A percentile compares a stretch with the other conserved stretches of the same genome.
phyloP scores from a whole-genome alignment of 805 yeast species.

The Starmerella roubikii region DNA sequence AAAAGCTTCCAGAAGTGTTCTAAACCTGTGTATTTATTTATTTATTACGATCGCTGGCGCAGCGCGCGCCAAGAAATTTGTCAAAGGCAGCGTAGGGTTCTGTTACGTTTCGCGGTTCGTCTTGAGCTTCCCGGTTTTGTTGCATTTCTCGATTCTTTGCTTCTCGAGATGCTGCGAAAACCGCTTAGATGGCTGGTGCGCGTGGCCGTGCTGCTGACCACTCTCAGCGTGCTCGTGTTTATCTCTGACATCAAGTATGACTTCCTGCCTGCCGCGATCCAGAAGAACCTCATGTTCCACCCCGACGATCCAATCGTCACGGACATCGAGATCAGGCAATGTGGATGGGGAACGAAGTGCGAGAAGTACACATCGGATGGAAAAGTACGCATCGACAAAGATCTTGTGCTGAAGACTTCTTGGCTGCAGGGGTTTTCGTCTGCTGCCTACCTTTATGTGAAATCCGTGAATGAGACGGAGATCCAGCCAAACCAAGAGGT shows the following conservation, averaged over 20 bases:
- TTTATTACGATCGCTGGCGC: no score
- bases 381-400: conserved; percentile 30
- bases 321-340: conserved; percentile 31
- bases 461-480: conserved; percentile 19
- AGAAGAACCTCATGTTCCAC: conserved; percentile 29
- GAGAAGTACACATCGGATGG: conserved; percentile 1
- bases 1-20: conserved; percentile 79
- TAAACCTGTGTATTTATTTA: conserved; percentile 12
- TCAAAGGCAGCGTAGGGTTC: no score
- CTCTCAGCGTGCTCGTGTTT: conserved; percentile 22
- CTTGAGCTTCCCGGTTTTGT: no score
- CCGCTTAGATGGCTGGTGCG: conserved; percentile 10
- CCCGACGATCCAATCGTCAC: conserved; percentile 32
- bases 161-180: conserved; percentile 1
- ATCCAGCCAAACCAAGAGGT: conserved; percentile 28
- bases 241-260: conserved; percentile 31
- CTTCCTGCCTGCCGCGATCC: conserved; percentile 27
- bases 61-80: no score
- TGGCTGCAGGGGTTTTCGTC: conserved; percentile 25
- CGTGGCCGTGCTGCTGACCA: conserved; percentile 8
- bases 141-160: no score
- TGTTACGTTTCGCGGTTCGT: no score
- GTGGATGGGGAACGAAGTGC: conserved; percentile 21
- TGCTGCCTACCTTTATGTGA: conserved; percentile 30
- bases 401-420: conserved; percentile 32